Evolutionary conservation across 148 eudicot genomes (phyloP).

Genomic region (Persicaria tinctoria): DNA sequence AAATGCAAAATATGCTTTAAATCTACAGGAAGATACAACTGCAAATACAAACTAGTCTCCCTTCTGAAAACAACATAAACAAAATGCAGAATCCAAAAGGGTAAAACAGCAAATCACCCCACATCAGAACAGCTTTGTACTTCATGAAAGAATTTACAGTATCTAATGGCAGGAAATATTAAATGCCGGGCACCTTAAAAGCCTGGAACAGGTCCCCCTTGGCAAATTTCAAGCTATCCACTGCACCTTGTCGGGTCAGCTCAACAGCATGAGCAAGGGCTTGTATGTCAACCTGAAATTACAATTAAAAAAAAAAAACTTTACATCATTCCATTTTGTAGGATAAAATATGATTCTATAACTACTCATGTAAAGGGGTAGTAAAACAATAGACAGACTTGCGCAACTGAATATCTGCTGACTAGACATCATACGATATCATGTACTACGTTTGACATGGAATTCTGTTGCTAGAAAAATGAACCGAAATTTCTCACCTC

Average conservation of each 20-base stretch:
- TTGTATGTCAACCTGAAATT: constrained; percentile 78
- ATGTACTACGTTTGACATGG: constrained; percentile 1
- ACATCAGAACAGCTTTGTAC: too few species aligned
- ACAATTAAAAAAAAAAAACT: not conserved
- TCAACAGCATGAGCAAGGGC: constrained; percentile 97
- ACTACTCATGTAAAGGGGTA: not conserved
- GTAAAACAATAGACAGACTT: not conserved
- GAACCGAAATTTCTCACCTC: constrained; percentile 45
- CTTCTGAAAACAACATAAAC: too few species aligned
- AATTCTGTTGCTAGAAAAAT: not conserved
- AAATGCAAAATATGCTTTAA: too few species aligned
- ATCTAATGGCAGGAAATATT: not conserved
- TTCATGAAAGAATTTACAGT: too few species aligned
- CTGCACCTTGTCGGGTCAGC: constrained; percentile 89
- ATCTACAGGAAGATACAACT: too few species aligned
- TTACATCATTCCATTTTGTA: not conserved
- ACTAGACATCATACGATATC: not conserved
- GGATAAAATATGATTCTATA: not conserved
- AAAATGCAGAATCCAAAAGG: too few species aligned
- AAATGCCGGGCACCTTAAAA: constrained; percentile 49
- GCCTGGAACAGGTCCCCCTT: constrained; percentile 81
- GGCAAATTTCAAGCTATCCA: constrained; percentile 84
- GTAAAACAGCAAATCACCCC: too few species aligned
- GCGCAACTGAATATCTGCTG: not conserved
- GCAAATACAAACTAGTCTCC: too few species aligned